phyloP scores from a whole-genome alignment of 495 filamentous ascomycete genomes.

The Hypoxylon lienhwacheense region DNA sequence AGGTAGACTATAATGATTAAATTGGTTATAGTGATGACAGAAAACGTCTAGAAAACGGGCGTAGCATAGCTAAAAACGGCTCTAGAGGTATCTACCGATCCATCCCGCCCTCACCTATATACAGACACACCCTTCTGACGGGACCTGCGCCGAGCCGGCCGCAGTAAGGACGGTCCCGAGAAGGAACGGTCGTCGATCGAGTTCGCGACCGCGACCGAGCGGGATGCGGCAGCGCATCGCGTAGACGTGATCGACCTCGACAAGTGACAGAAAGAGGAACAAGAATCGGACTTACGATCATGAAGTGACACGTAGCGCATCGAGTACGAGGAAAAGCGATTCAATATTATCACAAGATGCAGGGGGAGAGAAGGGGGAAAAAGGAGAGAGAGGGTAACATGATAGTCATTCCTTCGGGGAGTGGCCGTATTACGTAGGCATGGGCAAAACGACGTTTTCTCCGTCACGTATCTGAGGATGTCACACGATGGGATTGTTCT shows the following conservation, averaged over 20 bases:
- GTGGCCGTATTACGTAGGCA: constrained; percentile 31
- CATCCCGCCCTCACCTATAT: too few species aligned
- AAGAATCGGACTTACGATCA: constrained; percentile 30
- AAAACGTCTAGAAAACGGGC: too few species aligned
- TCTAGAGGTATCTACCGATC: too few species aligned
- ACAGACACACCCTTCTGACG: too few species aligned
- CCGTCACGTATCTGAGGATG: constrained; percentile 14
- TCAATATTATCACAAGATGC: too few species aligned
- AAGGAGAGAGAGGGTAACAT: constrained; percentile 11
- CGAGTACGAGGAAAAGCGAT: too few species aligned
- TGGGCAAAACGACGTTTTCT: neutral
- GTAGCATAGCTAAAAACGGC: too few species aligned
- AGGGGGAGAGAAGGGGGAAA: neutral
- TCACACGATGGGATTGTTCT: neutral
- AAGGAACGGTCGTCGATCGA: too few species aligned
- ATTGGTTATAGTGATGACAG: too few species aligned
- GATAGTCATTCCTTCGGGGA: constrained; percentile 18
- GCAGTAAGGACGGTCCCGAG: too few species aligned
- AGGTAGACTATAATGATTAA: too few species aligned
- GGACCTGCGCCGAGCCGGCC: too few species aligned
- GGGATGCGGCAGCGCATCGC: constrained; percentile 2
- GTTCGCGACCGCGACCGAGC: neutral
- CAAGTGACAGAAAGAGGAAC: constrained; percentile 6
- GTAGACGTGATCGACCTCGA: constrained; percentile 10
- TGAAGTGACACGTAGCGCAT: constrained; percentile 3